phyloP scores from a whole-genome alignment of 208 protist species.

The Naegleria lovaniensis region DNA sequence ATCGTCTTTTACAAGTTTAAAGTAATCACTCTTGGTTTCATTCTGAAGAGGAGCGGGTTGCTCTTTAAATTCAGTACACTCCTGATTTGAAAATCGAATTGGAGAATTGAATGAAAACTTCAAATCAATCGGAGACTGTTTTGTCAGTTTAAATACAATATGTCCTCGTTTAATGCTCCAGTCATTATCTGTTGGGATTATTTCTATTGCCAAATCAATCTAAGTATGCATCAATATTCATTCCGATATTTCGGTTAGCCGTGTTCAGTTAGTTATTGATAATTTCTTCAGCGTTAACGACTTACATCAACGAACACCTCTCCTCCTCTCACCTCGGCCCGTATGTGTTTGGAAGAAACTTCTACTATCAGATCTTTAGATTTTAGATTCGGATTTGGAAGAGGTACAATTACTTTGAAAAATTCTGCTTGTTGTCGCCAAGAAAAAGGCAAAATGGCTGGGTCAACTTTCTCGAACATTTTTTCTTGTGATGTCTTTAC shows the following conservation, averaged over 20 bases:
- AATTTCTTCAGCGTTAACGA: background rate
- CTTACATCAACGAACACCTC: background rate
- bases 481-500: background rate
- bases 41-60: background rate
- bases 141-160: background rate
- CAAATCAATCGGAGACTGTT: background rate
- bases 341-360: background rate
- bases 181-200: background rate
- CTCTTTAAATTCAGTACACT: background rate
- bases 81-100: background rate
- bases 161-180: background rate
- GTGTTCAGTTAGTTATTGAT: background rate
- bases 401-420: background rate
- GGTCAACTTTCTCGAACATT: background rate
- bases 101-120: background rate
- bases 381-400: background rate
- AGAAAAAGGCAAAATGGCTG: background rate
- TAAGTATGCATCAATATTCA: background rate
- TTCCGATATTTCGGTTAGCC: background rate
- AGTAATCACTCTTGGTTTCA: background rate
- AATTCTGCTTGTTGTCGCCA: background rate
- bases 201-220: slow-evolving; percentile 7
- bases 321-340: background rate
- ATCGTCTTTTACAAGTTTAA: background rate
- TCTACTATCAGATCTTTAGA: background rate